A percentile compares a stretch with the other conserved stretches of the same genome.
Evolutionary conservation across 768 basidiomycete genomes (phyloP).

Genomic region (Phaeotremella fagi): DNA sequence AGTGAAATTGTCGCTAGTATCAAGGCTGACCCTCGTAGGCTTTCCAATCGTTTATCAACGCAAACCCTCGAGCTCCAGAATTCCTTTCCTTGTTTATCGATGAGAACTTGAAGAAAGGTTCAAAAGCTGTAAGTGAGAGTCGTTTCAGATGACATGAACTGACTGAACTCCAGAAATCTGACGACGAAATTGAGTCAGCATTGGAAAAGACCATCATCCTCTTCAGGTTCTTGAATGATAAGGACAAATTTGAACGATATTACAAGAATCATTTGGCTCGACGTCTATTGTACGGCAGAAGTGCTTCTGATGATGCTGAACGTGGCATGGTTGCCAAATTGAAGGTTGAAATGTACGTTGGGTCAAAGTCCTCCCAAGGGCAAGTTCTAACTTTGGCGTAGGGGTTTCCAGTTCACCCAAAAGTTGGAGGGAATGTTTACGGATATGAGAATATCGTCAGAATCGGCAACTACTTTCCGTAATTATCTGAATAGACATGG

Average conservation of each 20-base stretch:
- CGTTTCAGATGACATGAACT: neutral
- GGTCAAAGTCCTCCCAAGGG: neutral
- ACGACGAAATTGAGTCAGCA: conserved; percentile 78
- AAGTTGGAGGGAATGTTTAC: conserved; percentile 99
- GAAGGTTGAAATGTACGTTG: conserved; percentile 69
- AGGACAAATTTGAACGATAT: conserved; percentile 95
- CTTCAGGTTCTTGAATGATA: conserved; percentile 89
- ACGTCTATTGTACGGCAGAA: conserved; percentile 76
- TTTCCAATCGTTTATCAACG: conserved; percentile 85
- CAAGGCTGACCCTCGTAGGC: too few relatives aligned
- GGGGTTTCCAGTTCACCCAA: conserved; percentile 93
- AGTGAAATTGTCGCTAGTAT: conserved; percentile 14
- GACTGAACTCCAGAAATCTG: conserved; percentile 70
- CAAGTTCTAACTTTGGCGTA: conserved; percentile 1
- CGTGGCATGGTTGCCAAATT: conserved; percentile 95
- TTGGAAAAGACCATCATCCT: conserved; percentile 94
- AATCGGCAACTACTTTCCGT: conserved; percentile 64
- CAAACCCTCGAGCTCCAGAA: conserved; percentile 80
- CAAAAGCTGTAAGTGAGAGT: conserved; percentile 73
- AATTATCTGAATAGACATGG: conserved; percentile 54
- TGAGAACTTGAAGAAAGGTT: conserved; percentile 86
- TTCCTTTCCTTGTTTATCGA: conserved; percentile 96
- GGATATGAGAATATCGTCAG: conserved; percentile 83
- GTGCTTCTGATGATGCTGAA: conserved; percentile 95
- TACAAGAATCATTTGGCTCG: conserved; percentile 95